phyloP scores from a whole-genome alignment of 2,329 filamentous ascomycete genomes.

The Alternaria viburni region DNA sequence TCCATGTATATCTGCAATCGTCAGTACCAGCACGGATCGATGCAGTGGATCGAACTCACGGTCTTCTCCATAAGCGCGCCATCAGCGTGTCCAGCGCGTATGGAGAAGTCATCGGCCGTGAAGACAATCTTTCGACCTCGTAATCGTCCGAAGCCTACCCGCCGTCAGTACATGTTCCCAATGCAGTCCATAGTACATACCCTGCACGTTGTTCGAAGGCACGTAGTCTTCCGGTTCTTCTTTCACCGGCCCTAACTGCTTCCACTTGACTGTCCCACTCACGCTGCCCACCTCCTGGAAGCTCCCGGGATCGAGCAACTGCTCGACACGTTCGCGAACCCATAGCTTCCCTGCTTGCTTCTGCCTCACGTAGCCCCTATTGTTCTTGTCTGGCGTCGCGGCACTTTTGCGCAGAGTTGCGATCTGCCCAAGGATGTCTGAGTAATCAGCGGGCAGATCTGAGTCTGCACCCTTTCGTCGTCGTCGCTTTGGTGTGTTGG shows the following conservation, averaged over 20 bases:
- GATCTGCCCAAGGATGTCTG: constrained; percentile 66
- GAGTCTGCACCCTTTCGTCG: constrained; percentile 45
- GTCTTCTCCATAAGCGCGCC: constrained; percentile 66
- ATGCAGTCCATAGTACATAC: constrained; percentile 7
- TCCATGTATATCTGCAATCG: constrained; percentile 60
- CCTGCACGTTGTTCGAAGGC: constrained; percentile 69
- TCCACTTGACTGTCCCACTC: constrained; percentile 66
- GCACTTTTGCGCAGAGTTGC: constrained; percentile 59
- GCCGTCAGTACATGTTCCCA: neutral
- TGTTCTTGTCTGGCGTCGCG: constrained; percentile 59
- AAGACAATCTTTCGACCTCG: constrained; percentile 63
- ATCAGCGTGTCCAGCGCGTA: constrained; percentile 69
- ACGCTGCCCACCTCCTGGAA: constrained; percentile 68
- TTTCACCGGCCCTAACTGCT: constrained; percentile 51
- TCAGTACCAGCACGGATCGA: constrained; percentile 3
- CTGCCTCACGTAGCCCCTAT: constrained; percentile 66
- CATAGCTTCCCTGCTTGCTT: constrained; percentile 69
- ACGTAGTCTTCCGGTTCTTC: constrained; percentile 60
- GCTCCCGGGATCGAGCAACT: constrained; percentile 62
- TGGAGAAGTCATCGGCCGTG: constrained; percentile 69
- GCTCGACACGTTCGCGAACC: constrained; percentile 66
- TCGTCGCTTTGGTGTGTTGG: constrained; percentile 46
- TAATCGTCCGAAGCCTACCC: constrained; percentile 56
- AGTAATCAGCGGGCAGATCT: constrained; percentile 65
- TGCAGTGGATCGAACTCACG: constrained; percentile 11